Conservation (phyloP, 1,284 basidiomycete genomes). For the Marasmius oreades region DNA sequence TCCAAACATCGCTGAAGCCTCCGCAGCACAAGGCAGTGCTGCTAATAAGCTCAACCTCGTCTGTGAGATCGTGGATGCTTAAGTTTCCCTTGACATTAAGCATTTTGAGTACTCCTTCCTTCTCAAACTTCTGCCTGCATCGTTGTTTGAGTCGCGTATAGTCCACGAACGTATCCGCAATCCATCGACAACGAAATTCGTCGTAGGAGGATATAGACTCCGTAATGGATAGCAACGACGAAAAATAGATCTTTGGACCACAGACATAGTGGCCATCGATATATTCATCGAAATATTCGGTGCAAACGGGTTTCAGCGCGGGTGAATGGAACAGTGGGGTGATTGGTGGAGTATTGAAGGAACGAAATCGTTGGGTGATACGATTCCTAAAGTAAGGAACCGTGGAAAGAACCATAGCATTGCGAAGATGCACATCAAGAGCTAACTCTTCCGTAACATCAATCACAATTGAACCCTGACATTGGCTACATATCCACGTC, state of each 20-base stretch:
- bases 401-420: conserved; percentile 51
- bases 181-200: conserved; percentile 47
- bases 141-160: conserved; percentile 50
- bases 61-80: conserved; percentile 39
- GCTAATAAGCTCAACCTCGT: conserved; percentile 38
- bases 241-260: conserved; percentile 39
- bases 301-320: background rate
- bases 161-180: conserved; percentile 42
- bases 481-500: background rate
- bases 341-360: background rate
- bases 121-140: conserved; percentile 49
- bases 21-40: conserved; percentile 41
- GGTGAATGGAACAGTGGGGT: background rate
- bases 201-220: conserved; percentile 49
- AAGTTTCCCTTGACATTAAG: conserved; percentile 24
- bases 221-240: conserved; percentile 44
- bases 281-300: background rate
- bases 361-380: conserved; percentile 1
- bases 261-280: background rate
- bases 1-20: conserved; percentile 58
- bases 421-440: conserved; percentile 50
- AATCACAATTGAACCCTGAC: conserved; percentile 24
- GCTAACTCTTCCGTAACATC: conserved; percentile 46
- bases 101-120: conserved; percentile 53
- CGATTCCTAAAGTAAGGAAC: conserved; percentile 28